Evolutionary conservation across 495 filamentous ascomycete genomes (phyloP).

Genomic region (Aspergillus sparsus): DNA sequence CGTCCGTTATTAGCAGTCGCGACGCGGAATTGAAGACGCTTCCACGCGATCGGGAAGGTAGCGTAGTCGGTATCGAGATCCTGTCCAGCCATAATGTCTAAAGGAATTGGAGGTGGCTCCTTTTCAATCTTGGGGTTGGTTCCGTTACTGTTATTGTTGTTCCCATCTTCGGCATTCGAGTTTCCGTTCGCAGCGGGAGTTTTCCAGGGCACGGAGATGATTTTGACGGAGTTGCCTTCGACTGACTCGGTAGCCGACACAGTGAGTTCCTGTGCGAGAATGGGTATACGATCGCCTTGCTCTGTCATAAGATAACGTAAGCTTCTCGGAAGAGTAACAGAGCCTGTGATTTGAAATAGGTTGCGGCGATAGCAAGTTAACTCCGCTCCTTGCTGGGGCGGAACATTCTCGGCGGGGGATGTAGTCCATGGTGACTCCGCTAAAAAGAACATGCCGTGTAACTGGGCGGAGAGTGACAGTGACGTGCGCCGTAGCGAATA

Average conservation of each 20-base stretch:
- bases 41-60: conserved; percentile 86
- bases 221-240: conserved; percentile 83
- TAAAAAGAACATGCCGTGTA: conserved; percentile 95
- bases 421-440: conserved; percentile 77
- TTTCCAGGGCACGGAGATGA: conserved; percentile 93
- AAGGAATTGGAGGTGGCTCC: conserved; percentile 65
- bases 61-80: conserved; percentile 76
- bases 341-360: conserved; percentile 84
- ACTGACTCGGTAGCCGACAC: conserved; percentile 90
- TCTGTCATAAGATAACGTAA: conserved; percentile 76
- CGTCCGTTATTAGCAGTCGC: conserved; percentile 84
- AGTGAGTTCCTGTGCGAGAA: conserved; percentile 72
- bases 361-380: conserved; percentile 91
- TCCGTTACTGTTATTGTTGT: conserved; percentile 39
- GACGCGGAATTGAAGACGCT: conserved; percentile 86
- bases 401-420: conserved; percentile 60
- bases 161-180: conserved; percentile 47
- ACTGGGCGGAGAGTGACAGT: conserved; percentile 72
- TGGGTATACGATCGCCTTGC: conserved; percentile 70
- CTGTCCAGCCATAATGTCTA: conserved; percentile 74
- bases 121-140: conserved; percentile 62
- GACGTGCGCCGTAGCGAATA: conserved; percentile 61
- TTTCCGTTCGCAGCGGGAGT: conserved; percentile 68
- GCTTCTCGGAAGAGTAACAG: conserved; percentile 71
- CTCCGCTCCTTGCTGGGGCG: conserved; percentile 66